phyloP scores from a whole-genome alignment of 257 asterid genomes.

The Jasminum sambac region DNA sequence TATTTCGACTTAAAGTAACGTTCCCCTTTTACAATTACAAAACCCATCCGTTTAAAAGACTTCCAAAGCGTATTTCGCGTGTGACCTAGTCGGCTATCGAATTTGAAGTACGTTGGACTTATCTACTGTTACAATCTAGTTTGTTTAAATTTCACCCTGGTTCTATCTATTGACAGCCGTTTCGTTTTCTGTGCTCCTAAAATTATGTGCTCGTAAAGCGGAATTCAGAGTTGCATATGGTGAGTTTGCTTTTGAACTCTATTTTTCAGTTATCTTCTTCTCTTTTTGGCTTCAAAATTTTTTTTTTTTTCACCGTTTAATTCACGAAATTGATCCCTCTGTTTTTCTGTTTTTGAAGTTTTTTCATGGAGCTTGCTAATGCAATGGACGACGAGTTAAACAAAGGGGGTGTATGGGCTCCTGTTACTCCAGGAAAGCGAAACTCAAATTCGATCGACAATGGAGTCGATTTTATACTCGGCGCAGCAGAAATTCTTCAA shows the following conservation, averaged over 20 bases:
- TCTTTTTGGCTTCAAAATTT: constrained; percentile 1
- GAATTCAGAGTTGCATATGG: no score
- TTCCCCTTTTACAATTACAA: no score
- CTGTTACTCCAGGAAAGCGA: constrained; percentile 20
- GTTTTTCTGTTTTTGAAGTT: constrained; percentile 1
- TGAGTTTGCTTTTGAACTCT: neutral
- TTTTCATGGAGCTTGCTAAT: constrained; percentile 11
- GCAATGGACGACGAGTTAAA: constrained; percentile 12
- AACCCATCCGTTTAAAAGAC: no score
- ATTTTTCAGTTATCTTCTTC: neutral
- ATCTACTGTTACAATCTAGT: no score
- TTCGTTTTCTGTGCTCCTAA: no score
- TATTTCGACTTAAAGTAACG: no score
- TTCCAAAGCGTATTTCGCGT: no score
- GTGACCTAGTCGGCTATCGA: no score
- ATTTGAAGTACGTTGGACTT: no score
- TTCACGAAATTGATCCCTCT: neutral
- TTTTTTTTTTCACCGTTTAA: constrained; percentile 10
- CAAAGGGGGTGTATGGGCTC: constrained; percentile 20
- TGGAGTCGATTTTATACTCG: constrained; percentile 4
- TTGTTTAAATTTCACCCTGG: no score
- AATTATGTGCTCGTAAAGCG: no score
- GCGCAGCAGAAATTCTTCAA: neutral
- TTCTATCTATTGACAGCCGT: no score
- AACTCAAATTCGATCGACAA: neutral